phyloP scores from a whole-genome alignment of 1,284 basidiomycete species.

The Gymnopus androsaceus region DNA sequence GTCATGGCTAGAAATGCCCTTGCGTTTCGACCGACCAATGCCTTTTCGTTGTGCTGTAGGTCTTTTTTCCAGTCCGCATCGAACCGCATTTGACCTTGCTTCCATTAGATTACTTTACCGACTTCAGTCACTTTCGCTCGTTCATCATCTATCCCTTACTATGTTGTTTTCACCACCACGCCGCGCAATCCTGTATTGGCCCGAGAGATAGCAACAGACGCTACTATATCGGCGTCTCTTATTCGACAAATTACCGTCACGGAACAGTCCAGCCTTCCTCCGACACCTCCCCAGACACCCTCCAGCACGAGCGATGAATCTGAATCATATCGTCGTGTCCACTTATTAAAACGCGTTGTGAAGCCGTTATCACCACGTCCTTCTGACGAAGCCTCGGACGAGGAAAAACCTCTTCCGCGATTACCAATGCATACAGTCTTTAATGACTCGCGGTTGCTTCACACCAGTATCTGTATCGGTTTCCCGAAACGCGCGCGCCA shows the following conservation, averaged over 20 bases:
- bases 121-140: conserved; percentile 60
- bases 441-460: conserved; percentile 50
- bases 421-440: conserved; percentile 44
- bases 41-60: conserved; percentile 66
- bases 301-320: conserved; percentile 50
- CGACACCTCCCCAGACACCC: conserved; percentile 50
- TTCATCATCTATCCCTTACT: conserved; percentile 59
- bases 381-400: conserved; percentile 22
- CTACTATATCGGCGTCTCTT: conserved; percentile 65
- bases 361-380: conserved; percentile 31
- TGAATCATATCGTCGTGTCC: conserved; percentile 35
- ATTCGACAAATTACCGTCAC: conserved; percentile 56
- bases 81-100: conserved; percentile 14
- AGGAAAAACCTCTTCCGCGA: conserved; percentile 48
- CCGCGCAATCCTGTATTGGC: conserved; percentile 53
- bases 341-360: conserved; percentile 49
- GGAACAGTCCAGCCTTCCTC: conserved; percentile 37
- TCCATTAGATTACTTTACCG: conserved; percentile 60
- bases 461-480: conserved; percentile 58
- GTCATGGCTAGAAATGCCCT: conserved; percentile 68
- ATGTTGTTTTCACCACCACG: conserved; percentile 68
- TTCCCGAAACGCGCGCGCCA: conserved; percentile 68
- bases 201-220: conserved; percentile 66
- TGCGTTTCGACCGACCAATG: conserved; percentile 60
- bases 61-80: conserved; percentile 14